Evolutionary conservation across 1,284 basidiomycete species (phyloP).

Genomic region (Puccinia triticina): DNA sequence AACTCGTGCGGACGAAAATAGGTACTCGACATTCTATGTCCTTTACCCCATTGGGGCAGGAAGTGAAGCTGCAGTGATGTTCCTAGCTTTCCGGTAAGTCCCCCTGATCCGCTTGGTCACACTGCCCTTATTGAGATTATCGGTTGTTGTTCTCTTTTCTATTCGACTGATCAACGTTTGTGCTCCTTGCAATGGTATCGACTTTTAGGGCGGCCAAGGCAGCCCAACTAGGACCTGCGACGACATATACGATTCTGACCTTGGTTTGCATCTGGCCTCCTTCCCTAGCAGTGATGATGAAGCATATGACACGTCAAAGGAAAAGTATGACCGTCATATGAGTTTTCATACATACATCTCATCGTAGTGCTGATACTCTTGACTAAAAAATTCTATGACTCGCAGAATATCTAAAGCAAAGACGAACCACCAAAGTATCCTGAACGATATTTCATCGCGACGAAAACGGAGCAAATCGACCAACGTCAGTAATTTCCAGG

Average conservation of each 20-base stretch:
- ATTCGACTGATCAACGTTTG: background rate
- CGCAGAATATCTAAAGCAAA: background rate
- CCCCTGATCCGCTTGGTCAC: background rate
- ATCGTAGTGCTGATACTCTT: background rate
- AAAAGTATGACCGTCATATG: background rate
- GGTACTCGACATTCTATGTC: slow-evolving; percentile 90
- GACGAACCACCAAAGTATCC: background rate
- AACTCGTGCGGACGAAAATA: background rate
- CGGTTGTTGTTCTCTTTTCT: background rate
- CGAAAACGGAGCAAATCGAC: background rate
- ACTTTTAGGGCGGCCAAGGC: background rate
- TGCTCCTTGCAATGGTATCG: background rate
- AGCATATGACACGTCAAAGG: slow-evolving; percentile 15
- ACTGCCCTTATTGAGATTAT: too few species aligned
- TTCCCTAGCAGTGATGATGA: slow-evolving; percentile 21
- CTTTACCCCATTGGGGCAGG: slow-evolving; percentile 89
- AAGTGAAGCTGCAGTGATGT: slow-evolving; percentile 84
- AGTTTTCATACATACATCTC: background rate
- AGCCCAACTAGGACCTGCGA: background rate
- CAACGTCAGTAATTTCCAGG: too few species aligned
- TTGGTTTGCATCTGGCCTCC: slow-evolving; percentile 13
- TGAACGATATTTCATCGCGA: background rate
- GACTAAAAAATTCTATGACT: background rate
- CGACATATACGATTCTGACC: background rate
- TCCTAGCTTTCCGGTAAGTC: slow-evolving; percentile 58